These are phyloP conservation scores for Apiospora rasikravindrae DNA, from an alignment of 2,329 filamentous ascomycete species.

Conservation along the genomic window DNA sequence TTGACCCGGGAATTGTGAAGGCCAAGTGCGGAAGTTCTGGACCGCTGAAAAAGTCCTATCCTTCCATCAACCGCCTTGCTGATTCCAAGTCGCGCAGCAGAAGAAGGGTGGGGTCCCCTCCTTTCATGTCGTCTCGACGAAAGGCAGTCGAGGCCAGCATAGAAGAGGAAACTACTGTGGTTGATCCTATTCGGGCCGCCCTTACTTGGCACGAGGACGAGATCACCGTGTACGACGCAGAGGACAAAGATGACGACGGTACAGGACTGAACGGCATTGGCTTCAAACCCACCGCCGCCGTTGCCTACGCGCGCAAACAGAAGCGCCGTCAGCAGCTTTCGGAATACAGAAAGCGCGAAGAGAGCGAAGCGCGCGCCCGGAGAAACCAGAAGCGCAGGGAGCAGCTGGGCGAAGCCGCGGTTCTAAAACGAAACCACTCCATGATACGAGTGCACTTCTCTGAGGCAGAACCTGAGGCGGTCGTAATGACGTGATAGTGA, in stretches of 20 bases:
- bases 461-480: constrained; percentile 36
- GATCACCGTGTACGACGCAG: constrained; percentile 69
- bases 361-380: constrained; percentile 62
- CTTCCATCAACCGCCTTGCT: constrained; percentile 45
- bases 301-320: constrained; percentile 61
- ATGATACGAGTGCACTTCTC: constrained; percentile 39
- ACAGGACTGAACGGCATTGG: constrained; percentile 71
- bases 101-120: constrained; percentile 36
- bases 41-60: constrained; percentile 41
- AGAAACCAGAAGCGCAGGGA: constrained; percentile 58
- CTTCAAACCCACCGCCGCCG: constrained; percentile 66
- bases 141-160: constrained; percentile 27
- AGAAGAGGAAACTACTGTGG: constrained; percentile 44
- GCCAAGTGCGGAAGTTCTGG: constrained; percentile 23
- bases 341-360: constrained; percentile 66
- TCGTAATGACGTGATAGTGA: constrained; percentile 34
- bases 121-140: constrained; percentile 28
- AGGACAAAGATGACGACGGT: constrained; percentile 70
- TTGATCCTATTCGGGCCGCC: constrained; percentile 61
- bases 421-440: constrained; percentile 33
- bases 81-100: constrained; percentile 45
- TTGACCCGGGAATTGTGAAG: constrained; percentile 29
- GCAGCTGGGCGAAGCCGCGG: constrained; percentile 33
- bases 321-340: constrained; percentile 65
- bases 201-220: constrained; percentile 73